phyloP scores from a whole-genome alignment of 148 eudicot genomes.

The Rhododendron molle region DNA sequence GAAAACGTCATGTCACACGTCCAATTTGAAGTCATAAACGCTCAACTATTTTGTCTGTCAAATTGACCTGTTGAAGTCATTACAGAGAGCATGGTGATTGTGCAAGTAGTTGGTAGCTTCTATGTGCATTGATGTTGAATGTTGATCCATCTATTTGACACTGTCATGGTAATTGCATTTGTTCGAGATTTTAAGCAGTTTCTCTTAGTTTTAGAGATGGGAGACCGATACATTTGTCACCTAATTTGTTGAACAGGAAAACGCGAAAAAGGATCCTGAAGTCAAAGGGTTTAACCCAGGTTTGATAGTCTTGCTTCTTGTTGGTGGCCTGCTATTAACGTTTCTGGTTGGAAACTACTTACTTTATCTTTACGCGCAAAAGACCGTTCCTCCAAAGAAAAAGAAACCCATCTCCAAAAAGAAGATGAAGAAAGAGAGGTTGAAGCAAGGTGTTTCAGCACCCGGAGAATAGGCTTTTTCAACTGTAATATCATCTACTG shows the following conservation, averaged over 20 bases:
- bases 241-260: conserved; percentile 21
- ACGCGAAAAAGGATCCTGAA: conserved; percentile 30
- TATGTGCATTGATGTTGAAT: no score
- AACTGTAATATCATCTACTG: no score
- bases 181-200: no score
- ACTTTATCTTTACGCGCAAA: conserved; percentile 82
- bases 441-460: conserved; percentile 88
- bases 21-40: no score
- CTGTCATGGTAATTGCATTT: no score
- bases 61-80: no score
- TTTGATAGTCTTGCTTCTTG: conserved; percentile 70
- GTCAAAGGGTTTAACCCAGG: conserved; percentile 82
- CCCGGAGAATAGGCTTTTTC: conserved; percentile 66
- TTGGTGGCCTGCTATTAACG: conserved; percentile 61
- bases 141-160: no score
- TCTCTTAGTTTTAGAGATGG: not conserved
- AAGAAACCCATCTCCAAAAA: conserved; percentile 97
- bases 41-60: no score
- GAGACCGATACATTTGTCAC: not conserved
- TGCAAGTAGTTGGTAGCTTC: no score
- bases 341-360: conserved; percentile 77
- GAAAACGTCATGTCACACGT: no score
- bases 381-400: conserved; percentile 79
- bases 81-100: no score
- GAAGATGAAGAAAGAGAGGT: conserved; percentile 91